Evolutionary conservation across 495 filamentous ascomycete genomes (phyloP), one percentile per base, ranked within the genome.

Genomic region (Neurospora africana): DNA sequence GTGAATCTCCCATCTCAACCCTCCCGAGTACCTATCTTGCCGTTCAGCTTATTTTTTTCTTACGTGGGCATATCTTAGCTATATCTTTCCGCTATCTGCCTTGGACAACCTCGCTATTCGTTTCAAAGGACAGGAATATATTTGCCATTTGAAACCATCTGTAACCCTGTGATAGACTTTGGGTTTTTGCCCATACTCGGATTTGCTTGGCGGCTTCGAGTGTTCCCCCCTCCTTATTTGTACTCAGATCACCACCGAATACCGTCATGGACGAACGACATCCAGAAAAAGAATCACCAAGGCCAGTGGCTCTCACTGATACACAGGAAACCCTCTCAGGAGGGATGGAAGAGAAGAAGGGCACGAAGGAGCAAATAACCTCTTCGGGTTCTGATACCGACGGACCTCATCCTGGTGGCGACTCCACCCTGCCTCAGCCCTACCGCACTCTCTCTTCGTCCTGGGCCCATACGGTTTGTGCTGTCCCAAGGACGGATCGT

Each of bases 401-500:
- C 53, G 53, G 15, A 33, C 23, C 53, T 61, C 23, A 17, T 61
- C 47, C 47, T 3, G 23, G 53, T 61, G 27, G 53, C 15, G 53
- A 65, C 27, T 15, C 53, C 36, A 61, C 33, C 15, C 73, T 77
- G 21, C 69, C 76, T 19, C 68, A 71, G 69, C 83, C 79, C 27
- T 67, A 68, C n/a, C 73, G 72, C 11, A 78, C 74, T 69, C 72
- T 79, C 19, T 81, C 83, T 3, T 85, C 85, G 9, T 76, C 73
- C 36, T 82, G 79, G 19, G 81, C 82, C 11, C 73, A 78, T 69
- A 61, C 76, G 27, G 71, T 85, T n/a, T 78, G 81, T 40, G 81
- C 86, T 68, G 85, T 98, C 7, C 91, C 92, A 2, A 83, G 90
- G 70, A 76, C 83, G 15, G 78, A 92, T 74, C 89, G 94, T 72